phyloP scores from a whole-genome alignment of 2,329 filamentous ascomycete genomes.

The Trichophyton rubrum region DNA sequence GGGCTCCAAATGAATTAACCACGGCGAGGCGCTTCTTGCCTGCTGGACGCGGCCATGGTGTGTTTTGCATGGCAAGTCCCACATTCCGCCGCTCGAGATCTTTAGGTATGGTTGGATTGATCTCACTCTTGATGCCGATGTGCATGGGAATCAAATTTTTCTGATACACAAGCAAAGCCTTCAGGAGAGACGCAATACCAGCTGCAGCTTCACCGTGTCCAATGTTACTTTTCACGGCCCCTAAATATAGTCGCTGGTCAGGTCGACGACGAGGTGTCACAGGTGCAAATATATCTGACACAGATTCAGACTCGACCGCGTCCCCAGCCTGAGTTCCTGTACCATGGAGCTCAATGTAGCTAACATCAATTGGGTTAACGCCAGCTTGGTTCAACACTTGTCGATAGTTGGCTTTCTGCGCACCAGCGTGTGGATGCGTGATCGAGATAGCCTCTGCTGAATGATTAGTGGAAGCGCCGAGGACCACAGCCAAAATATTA shows the following conservation, averaged over 20 bases:
- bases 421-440: constrained; percentile 66
- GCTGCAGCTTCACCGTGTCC: constrained; percentile 21
- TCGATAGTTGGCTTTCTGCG: constrained; percentile 59
- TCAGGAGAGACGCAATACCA: constrained; percentile 21
- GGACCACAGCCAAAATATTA: constrained; percentile 31
- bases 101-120: neutral
- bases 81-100: constrained; percentile 9
- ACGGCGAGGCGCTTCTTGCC: constrained; percentile 28
- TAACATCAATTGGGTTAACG: constrained; percentile 32
- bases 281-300: constrained; percentile 52
- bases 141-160: constrained; percentile 19
- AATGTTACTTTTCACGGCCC: constrained; percentile 22
- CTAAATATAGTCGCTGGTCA: constrained; percentile 10
- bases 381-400: constrained; percentile 59
- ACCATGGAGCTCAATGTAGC: constrained; percentile 1
- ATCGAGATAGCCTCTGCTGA: constrained; percentile 72
- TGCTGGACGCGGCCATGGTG: constrained; percentile 9
- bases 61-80: constrained; percentile 7
- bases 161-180: constrained; percentile 18
- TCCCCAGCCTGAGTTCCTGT: constrained; percentile 5
- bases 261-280: constrained; percentile 22
- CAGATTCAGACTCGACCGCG: constrained; percentile 35
- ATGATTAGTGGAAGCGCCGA: constrained; percentile 62
- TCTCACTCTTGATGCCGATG: constrained; percentile 5
- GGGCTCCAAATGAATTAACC: constrained; percentile 59